Evolutionary conservation across 306 rosid genomes (phyloP), one percentile per base, ranked within the genome.

Genomic region (Lathyrus aphaca): DNA sequence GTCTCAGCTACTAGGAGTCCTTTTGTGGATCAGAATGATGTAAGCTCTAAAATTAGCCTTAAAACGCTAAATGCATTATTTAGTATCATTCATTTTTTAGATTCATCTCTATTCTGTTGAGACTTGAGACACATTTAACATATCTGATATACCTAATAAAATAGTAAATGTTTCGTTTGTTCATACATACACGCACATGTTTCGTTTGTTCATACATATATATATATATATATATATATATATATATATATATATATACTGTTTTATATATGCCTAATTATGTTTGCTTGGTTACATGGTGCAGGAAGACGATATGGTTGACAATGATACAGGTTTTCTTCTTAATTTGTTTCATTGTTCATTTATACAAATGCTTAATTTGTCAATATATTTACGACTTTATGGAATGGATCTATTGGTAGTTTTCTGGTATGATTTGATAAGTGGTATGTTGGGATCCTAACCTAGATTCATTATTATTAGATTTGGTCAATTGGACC

Each of bases 271-370:
- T 68, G 46, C 46, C 78, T 87, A 69, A 80, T 68, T 73, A 19
- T 70, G 74, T 15, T 32, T 32, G 44, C 62, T 46, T 83, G 74
- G 53, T 74, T 73, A 56, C 59, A n/a, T 82, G 65, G 50, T 81
- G 95, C 95, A 94, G 99, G 95, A 87, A 53, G 83, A 84, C 71
- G 68, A 68, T 39, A 25, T 71, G 19, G 46, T 72, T 68, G 89
- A 74, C 17, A 75, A 78, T 73, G 96, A 88, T 79, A 94, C 96
- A 88, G 99, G 99, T 94, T 81, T 70, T 69, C 65, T 25, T 76
- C 80, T 65, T 27, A 64, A 49, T 56, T 30, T 69, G 56, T 64
- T 54, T 68, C 32, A 3, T 56, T 58, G 21, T 69, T 74, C 48
- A 63, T 68, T 63, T 68, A 29, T 35, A 48, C 38, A 68, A 39